Evolutionary conservation across 164 flowering plant species (phyloP).

Genomic region (Paratinospora sagittata): DNA sequence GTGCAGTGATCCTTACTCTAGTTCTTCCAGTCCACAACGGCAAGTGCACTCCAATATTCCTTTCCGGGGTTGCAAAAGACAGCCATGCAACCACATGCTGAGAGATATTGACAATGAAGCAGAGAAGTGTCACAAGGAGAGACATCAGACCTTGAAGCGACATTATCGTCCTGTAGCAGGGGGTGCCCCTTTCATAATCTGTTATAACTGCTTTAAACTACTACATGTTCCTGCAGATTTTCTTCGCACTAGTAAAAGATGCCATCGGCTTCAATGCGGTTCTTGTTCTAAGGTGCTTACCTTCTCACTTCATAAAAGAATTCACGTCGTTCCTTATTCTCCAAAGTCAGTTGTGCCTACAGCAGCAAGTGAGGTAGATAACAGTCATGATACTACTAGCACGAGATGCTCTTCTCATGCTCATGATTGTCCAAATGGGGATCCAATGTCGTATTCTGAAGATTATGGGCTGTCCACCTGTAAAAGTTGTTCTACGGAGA

Average conservation of each 20-base stretch:
- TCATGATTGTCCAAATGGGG: slow-evolving; percentile 19
- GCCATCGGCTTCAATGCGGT: slow-evolving; percentile 52
- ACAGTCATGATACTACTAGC: slow-evolving; percentile 10
- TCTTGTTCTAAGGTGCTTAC: slow-evolving; percentile 54
- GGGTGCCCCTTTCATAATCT: slow-evolving; percentile 67
- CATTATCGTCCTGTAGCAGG: slow-evolving; percentile 62
- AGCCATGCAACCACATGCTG: slow-evolving; percentile 30
- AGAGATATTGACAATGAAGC: slow-evolving; percentile 21
- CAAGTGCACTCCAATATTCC: slow-evolving; percentile 25
- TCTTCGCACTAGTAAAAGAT: slow-evolving; percentile 38
- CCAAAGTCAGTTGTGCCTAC: slow-evolving; percentile 27
- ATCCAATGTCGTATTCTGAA: slow-evolving; percentile 45
- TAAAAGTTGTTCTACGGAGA: slow-evolving; percentile 43
- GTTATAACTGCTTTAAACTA: slow-evolving; percentile 42
- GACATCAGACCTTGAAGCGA: slow-evolving; percentile 27
- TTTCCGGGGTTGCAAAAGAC: slow-evolving; percentile 13
- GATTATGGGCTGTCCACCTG: slow-evolving; percentile 34
- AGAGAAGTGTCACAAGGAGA: slow-evolving; percentile 32
- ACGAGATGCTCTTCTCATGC: slow-evolving; percentile 16
- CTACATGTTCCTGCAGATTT: slow-evolving; percentile 77
- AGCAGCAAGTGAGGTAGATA: slow-evolving; percentile 33
- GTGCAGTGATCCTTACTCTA: slow-evolving; percentile 23
- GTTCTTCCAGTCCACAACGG: slow-evolving; percentile 36
- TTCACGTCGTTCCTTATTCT: slow-evolving; percentile 34
- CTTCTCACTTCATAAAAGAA: slow-evolving; percentile 39